phyloP scores from a whole-genome alignment of 768 basidiomycete genomes.

The Russula sp. region DNA sequence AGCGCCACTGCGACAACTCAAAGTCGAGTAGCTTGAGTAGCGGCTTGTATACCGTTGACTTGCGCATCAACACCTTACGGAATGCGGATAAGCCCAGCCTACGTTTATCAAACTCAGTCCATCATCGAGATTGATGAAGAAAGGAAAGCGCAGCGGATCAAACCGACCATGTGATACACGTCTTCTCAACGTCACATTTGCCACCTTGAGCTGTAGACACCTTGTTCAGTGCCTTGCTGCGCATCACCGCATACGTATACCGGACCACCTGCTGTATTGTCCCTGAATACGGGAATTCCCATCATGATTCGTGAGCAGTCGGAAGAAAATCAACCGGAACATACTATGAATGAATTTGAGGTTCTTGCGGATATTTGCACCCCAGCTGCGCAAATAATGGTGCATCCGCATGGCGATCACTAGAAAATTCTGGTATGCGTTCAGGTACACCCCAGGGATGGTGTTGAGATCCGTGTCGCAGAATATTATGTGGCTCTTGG shows the following conservation, averaged over 20 bases:
- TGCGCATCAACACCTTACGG: slow-evolving; percentile 56
- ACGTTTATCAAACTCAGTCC: background rate
- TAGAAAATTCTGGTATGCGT: slow-evolving; percentile 84
- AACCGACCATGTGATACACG: slow-evolving; percentile 59
- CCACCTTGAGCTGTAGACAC: slow-evolving; percentile 42
- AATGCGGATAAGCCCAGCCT: slow-evolving; percentile 88
- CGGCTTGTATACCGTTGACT: slow-evolving; percentile 47
- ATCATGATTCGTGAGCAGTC: background rate
- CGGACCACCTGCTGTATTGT: slow-evolving; percentile 59
- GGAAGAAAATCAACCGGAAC: slow-evolving; percentile 30
- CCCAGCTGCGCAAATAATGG: slow-evolving; percentile 69
- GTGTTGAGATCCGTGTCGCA: slow-evolving; percentile 71
- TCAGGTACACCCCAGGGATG: slow-evolving; percentile 58
- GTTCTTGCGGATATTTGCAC: slow-evolving; percentile 44
- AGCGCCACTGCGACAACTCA: slow-evolving; percentile 49
- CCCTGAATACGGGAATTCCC: slow-evolving; percentile 41
- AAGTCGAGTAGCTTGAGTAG: slow-evolving; percentile 50
- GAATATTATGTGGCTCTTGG: slow-evolving; percentile 77
- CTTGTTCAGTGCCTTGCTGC: slow-evolving; percentile 44
- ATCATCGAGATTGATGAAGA: background rate
- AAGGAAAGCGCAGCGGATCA: background rate
- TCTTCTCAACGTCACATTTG: slow-evolving; percentile 47
- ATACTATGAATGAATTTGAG: slow-evolving; percentile 55
- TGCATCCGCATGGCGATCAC: slow-evolving; percentile 85
- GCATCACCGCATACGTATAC: slow-evolving; percentile 53